Base-by-base conservation (phyloP, 75 land plant species). In the Larix kaempferi region DNA sequence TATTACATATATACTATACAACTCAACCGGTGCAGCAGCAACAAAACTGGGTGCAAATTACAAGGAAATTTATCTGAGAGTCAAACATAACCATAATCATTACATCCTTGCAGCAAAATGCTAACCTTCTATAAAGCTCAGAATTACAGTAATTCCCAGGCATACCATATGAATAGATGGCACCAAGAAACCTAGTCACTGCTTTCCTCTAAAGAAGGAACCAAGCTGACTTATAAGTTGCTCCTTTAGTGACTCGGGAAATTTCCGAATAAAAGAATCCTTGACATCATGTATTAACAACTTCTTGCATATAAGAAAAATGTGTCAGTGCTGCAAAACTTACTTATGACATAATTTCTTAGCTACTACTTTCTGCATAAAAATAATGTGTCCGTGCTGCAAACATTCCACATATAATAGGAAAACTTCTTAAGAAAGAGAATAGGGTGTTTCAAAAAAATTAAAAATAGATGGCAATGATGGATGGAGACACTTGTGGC, bases 191-290 rank as follows among this genome's bases (percentile, higher is more conserved):
- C 39, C 59, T 56, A 71, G 33, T 22, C 66, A 59, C 25, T 19
- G 59, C 33, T 84, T 72, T 4, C 59, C 80, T 26, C 58, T 63
- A 44, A 76, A 63, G 54, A 84, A 80, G 35, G 78, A 77, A 59
- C 55, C 57, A 21, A 87, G 84, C 22, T 58, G 82, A 57, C 71
- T 72, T 33, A 88, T 29, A 41, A 88, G 78, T 41, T 78, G 77
- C 16, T 35, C 85, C 56, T 88, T 88, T 63, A 88, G 39, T 39
- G 83, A 78, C 39, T 83, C 77, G 0, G 90, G 90, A 74, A 88
- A 13, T 81, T 85, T 82, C 22, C 83, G 75, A 77, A 77, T 73
- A 54, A 83, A 80, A 2, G 52, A n/a, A 33, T 57, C 22, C 66
- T 56, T 88, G 6, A 83, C 83, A 83, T 81, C 78, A 0, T n/a